phyloP scores from a whole-genome alignment of 257 asterid species.

The Gynochthodes officinalis region DNA sequence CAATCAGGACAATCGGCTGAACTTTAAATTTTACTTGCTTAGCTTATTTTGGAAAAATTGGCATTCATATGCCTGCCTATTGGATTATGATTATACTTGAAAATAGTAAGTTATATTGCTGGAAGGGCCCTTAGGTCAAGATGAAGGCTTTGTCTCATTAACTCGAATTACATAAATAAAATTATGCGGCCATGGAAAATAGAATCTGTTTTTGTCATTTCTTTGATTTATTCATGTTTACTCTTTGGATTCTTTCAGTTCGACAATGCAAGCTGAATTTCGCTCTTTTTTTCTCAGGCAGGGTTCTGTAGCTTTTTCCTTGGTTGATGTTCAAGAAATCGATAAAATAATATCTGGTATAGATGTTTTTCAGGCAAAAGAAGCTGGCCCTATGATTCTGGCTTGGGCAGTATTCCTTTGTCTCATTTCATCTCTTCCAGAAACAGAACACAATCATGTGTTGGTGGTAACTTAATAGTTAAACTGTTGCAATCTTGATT shows the following conservation, averaged over 20 bases:
- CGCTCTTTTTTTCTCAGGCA: conserved; percentile 51
- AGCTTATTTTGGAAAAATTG: too few relatives aligned
- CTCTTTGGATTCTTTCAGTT: not conserved
- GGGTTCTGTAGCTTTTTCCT: conserved; percentile 66
- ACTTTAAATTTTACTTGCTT: too few relatives aligned
- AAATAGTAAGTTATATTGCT: too few relatives aligned
- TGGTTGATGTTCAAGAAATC: conserved; percentile 71
- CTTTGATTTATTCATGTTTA: not conserved
- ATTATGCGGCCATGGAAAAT: too few relatives aligned
- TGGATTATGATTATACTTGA: too few relatives aligned
- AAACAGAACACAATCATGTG: conserved; percentile 50
- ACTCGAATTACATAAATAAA: not conserved
- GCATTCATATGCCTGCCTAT: too few relatives aligned
- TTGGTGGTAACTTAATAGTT: conserved; percentile 54
- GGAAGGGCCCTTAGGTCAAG: too few relatives aligned
- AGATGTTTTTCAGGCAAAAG: conserved; percentile 59
- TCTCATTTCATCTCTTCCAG: conserved; percentile 84
- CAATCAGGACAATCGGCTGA: too few relatives aligned
- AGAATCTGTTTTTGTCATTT: not conserved
- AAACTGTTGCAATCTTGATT: conserved; percentile 17
- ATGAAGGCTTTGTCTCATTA: too few relatives aligned
- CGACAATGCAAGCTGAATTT: not conserved
- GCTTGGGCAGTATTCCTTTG: conserved; percentile 97
- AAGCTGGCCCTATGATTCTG: conserved; percentile 81
- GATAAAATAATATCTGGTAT: conserved; percentile 56